Base-by-base conservation (phyloP, 345 rosid species). In the Nasturtium officinale region DNA sequence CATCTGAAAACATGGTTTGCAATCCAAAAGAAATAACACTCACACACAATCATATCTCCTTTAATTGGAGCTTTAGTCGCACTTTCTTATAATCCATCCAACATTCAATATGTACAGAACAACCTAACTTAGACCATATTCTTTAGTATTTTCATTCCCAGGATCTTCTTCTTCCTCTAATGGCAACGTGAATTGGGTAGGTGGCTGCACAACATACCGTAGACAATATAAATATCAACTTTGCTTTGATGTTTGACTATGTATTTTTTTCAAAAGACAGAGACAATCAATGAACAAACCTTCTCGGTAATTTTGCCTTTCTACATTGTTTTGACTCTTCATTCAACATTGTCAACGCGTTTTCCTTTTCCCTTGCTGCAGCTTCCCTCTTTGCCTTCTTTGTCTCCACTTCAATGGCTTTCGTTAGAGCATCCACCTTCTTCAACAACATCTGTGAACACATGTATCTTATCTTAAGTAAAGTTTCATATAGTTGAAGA, bases 361-460 rank as follows among this genome's bases (percentile, higher is more conserved):
- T 86, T 80, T 85, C 96, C 63, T 87, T 91, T 61, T 89, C 97
- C 75, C 85, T 83, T 4, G 84, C 84, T 9, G 81, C 85, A 30
- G 90, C 84, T 85, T 88, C 96, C 67, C 90, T 91, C 82, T 85
- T 95, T 67, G 77, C 84, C 71, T 86, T 87, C 85, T 81, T 91
- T 21, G 88, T 85, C 82, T 91, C 97, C 23, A 86, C 81, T 83
- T 88, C 94, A 35, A 84, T 78, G 62, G 97, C 84, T 80, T 86
- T 88, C 13, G 87, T 83, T 71, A 95, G 69, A 52, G 96, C 86
- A 62, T 85, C 90, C 30, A 91, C 92, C 73, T 87, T 95, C 88
- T 85, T 95, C 80, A 82, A 78, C 58, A 91, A 84, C 77, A 85
- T 83, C 99, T 95, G 82, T 74, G 76, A 28, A 33, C 73, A 64